Evolutionary conservation across 345 rosid genomes (phyloP).

Genomic region (Zanthoxylum bungeanum): DNA sequence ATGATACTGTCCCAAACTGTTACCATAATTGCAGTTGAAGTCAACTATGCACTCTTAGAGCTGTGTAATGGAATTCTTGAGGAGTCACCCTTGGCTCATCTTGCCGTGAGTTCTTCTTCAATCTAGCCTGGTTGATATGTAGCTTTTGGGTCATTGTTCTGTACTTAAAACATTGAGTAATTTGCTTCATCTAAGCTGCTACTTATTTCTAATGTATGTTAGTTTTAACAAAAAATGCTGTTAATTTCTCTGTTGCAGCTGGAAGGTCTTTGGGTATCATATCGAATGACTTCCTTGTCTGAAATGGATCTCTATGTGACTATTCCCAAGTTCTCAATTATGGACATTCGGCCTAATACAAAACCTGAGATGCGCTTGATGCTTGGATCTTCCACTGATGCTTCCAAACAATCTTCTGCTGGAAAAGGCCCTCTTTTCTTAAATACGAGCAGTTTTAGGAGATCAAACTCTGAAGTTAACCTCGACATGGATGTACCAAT

Average conservation of each 20-base stretch:
- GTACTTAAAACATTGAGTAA: neutral
- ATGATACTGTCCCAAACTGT: constrained; percentile 78
- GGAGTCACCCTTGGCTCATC: constrained; percentile 84
- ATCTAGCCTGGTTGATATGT: neutral
- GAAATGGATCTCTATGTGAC: constrained; percentile 94
- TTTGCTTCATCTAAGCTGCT: neutral
- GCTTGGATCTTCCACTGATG: constrained; percentile 95
- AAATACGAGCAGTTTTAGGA: constrained; percentile 50
- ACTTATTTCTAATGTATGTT: neutral
- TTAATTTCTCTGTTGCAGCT: constrained; percentile 47
- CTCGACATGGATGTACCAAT: constrained; percentile 53
- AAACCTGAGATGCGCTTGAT: constrained; percentile 97
- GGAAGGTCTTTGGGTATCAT: constrained; percentile 96
- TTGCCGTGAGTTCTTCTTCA: constrained; percentile 58
- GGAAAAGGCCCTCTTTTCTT: constrained; percentile 54
- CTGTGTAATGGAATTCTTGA: constrained; percentile 75
- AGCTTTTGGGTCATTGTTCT: neutral
- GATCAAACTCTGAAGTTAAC: constrained; percentile 43
- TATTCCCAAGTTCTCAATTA: constrained; percentile 79
- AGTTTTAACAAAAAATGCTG: neutral
- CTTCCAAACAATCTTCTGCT: constrained; percentile 63
- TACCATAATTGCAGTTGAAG: constrained; percentile 81
- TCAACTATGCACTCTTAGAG: constrained; percentile 85
- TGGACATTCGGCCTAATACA: constrained; percentile 82
- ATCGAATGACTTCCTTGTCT: constrained; percentile 80